phyloP scores from a whole-genome alignment of 1,284 basidiomycete species.

The Boletus sp. region DNA sequence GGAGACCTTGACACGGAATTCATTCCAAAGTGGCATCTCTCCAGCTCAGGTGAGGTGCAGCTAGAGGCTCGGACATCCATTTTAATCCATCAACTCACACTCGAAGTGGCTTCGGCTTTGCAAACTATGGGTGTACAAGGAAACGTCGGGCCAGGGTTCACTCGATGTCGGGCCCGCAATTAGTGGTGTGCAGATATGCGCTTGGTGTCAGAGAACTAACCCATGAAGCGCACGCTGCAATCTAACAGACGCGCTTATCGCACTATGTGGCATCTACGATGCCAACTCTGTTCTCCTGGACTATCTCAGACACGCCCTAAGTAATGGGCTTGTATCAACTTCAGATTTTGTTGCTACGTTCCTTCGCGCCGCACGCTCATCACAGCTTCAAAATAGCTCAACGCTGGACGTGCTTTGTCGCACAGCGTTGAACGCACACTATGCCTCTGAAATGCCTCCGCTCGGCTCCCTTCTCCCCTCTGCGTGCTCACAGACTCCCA shows the following conservation, averaged over 20 bases:
- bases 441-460: slow-evolving; percentile 51
- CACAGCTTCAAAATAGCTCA: slow-evolving; percentile 52
- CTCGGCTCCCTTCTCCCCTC: slow-evolving; percentile 50
- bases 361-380: slow-evolving; percentile 39
- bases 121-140: slow-evolving; percentile 54
- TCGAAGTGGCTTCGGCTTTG: slow-evolving; percentile 62
- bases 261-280: slow-evolving; percentile 61
- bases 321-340: slow-evolving; percentile 52
- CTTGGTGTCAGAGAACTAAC: slow-evolving; percentile 1
- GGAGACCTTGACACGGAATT: slow-evolving; percentile 61
- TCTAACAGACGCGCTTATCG: slow-evolving; percentile 58
- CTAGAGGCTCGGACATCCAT: not conserved
- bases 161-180: slow-evolving; percentile 37
- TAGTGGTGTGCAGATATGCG: slow-evolving; percentile 40
- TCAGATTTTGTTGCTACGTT: slow-evolving; percentile 57
- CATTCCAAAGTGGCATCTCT: slow-evolving; percentile 63
- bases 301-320: slow-evolving; percentile 59
- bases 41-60: slow-evolving; percentile 48
- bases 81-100: slow-evolving; percentile 7
- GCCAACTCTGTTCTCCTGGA: slow-evolving; percentile 57
- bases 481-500: slow-evolving; percentile 42
- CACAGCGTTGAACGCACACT: slow-evolving; percentile 57
- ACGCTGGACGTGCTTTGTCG: slow-evolving; percentile 68
- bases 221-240: slow-evolving; percentile 1
- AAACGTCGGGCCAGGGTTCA: slow-evolving; percentile 35